These are phyloP conservation scores for Fistulifera solaris DNA, from an alignment of 108 stramenopile species.

Conservation along the genomic window DNA sequence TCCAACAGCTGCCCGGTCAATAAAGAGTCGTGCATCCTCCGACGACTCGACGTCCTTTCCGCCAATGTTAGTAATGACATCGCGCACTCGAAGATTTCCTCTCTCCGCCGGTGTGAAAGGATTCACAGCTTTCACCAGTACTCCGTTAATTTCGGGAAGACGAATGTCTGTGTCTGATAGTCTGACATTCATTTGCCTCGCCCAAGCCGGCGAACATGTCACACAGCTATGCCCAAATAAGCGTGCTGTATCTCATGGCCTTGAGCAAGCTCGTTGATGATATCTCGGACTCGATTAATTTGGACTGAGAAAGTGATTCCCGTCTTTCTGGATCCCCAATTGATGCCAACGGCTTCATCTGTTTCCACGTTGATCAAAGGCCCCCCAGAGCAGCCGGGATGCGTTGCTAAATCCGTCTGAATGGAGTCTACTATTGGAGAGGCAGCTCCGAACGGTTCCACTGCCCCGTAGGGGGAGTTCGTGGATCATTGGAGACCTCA, in stretches of 20 bases:
- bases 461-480: too few species aligned
- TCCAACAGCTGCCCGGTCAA: constrained; percentile 61
- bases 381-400: constrained; percentile 73
- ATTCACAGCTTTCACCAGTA: constrained; percentile 65
- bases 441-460: constrained; percentile 76
- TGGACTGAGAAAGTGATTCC: constrained; percentile 87
- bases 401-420: constrained; percentile 80
- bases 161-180: constrained; percentile 2
- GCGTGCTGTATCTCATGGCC: constrained; percentile 71
- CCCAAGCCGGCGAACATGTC: constrained; percentile 63
- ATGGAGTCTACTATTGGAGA: constrained; percentile 84
- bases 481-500: constrained; percentile 66
- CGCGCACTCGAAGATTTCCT: constrained; percentile 59
- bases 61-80: constrained; percentile 68
- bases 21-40: constrained; percentile 63
- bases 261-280: constrained; percentile 55
- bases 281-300: constrained; percentile 66
- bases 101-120: constrained; percentile 59
- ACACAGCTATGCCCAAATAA: constrained; percentile 58
- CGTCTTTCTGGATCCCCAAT: constrained; percentile 84
- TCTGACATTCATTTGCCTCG: constrained; percentile 44
- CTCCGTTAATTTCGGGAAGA: constrained; percentile 63
- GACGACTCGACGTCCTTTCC: constrained; percentile 42
- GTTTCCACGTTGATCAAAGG: constrained; percentile 76
- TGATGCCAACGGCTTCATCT: constrained; percentile 80